These are phyloP conservation scores for Metschnikowia cerradonensis DNA, from an alignment of 805 yeast species.

Conservation along the genomic window DNA sequence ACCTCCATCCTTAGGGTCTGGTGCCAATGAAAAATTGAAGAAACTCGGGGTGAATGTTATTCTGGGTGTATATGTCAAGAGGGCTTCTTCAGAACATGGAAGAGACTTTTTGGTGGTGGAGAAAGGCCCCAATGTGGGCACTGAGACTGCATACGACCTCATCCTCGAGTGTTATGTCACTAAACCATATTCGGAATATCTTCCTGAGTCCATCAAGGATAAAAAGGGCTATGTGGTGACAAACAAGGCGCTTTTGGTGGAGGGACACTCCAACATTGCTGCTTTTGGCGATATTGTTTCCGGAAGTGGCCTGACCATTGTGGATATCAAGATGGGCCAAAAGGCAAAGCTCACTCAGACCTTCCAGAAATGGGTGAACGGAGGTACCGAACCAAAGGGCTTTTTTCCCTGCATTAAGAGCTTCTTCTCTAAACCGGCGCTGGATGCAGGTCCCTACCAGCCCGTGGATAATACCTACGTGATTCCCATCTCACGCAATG, in stretches of 20 bases:
- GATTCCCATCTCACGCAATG: constrained; percentile 32
- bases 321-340: constrained; percentile 26
- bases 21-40: constrained; percentile 10
- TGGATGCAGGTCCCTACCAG: background rate
- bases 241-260: constrained; percentile 24
- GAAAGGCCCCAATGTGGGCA: background rate
- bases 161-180: constrained; percentile 25
- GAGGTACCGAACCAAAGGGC: background rate
- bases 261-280: constrained; percentile 24
- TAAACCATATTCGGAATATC: constrained; percentile 32
- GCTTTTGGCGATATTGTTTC: constrained; percentile 35
- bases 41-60: constrained; percentile 15
- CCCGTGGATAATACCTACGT: constrained; percentile 15
- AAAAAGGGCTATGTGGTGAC: constrained; percentile 27
- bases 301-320: constrained; percentile 20
- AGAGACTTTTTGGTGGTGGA: background rate
- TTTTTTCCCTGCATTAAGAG: background rate
- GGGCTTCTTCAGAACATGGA: constrained; percentile 13
- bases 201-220: constrained; percentile 23
- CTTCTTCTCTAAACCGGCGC: background rate
- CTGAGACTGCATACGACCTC: constrained; percentile 21
- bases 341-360: constrained; percentile 12
- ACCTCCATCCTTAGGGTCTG: constrained; percentile 1
- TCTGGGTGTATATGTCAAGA: constrained; percentile 4
- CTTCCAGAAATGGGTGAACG: constrained; percentile 3